Evolutionary conservation across 768 basidiomycete species (phyloP), one percentile per base, ranked within the genome.

Genomic region (Strobilomyces confusus): DNA sequence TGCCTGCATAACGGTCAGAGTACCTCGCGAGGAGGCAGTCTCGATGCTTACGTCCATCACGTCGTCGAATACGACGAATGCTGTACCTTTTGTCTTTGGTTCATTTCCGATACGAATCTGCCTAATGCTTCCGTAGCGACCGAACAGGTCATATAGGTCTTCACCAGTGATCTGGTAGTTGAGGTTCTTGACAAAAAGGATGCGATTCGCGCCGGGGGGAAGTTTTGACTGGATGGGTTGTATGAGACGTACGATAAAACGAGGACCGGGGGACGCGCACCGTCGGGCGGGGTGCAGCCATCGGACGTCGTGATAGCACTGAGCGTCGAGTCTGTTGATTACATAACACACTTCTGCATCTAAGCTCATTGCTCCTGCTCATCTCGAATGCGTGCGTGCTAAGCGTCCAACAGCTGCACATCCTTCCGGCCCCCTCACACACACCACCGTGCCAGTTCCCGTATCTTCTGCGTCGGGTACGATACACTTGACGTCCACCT

Each of bases 91-190:
- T 20, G 92, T 88, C 75, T 97, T 98, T 53, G 83, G 77, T 65
- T 93, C 90, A 58, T 85, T 95, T 44, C 95, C 95, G 58, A 97
- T 84, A 57, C 95, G 83, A 58, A 99, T 86, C 72, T 99, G 95
- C 46, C 95, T 86, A 61, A 99, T 90, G 63, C 90, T 90, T 44
- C 95, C 95, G 74, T 98, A 99, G 58, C 93, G 90, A 51, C 94
- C 95, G 63, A 99, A 98, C 58, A 98, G 77, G 74, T 98, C 95
- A 70, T 98, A 98, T 61, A 98, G 71, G 71, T 98, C 94, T 56
- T 93, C 89, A 49, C 94, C 94, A 30, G 86, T 92, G 60, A 93
- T 93, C 70, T 86, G 85, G 73, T 94, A 95, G 71, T 89, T 92
- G 49, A 95, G 73, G 66, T 95, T 95, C 72, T 95, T 95, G 25